Percentiles rank a stretch among this genome's conserved stretches.
Conservation (phyloP, 2,329 filamentous ascomycete species). For the Madurella fahalii region DNA sequence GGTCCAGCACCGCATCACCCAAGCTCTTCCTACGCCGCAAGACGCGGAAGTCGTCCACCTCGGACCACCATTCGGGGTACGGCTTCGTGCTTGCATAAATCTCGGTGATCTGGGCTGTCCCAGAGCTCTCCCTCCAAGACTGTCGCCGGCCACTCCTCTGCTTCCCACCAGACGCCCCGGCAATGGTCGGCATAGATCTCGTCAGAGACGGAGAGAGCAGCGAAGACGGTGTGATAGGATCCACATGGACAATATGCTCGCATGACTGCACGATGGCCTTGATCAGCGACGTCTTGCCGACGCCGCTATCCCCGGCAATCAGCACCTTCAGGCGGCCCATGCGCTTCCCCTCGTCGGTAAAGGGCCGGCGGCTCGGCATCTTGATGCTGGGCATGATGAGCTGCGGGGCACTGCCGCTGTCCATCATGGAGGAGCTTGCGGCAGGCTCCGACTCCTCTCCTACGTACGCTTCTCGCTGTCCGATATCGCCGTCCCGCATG, state of each 20-base stretch:
- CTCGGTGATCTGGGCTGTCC: conserved; percentile 51
- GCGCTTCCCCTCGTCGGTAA: conserved; percentile 78
- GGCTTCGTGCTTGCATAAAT: conserved; percentile 77
- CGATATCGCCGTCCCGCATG: conserved; percentile 33
- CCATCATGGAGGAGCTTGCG: conserved; percentile 28
- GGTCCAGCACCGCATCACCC: conserved; percentile 74
- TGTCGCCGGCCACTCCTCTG: conserved; percentile 5
- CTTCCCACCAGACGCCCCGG: conserved; percentile 11
- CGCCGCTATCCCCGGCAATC: conserved; percentile 71
- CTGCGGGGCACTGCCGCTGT: conserved; percentile 61
- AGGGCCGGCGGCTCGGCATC: conserved; percentile 84
- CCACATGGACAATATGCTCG: conserved; percentile 90
- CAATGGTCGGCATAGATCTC: conserved; percentile 17
- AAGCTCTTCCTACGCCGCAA: conserved; percentile 64
- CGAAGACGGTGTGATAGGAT: conserved; percentile 50
- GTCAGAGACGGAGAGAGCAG: conserved; percentile 12
- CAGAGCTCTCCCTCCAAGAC: conserved; percentile 1
- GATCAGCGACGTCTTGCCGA: conserved; percentile 86
- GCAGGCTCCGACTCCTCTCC: background rate
- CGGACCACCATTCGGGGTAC: conserved; percentile 86
- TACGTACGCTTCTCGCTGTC: background rate
- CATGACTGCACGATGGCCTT: conserved; percentile 82
- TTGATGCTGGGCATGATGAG: conserved; percentile 97
- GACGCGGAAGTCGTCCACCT: conserved; percentile 60
- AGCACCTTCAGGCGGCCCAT: conserved; percentile 88